phyloP scores from a whole-genome alignment of 768 basidiomycete genomes.

The Suillus subluteus region DNA sequence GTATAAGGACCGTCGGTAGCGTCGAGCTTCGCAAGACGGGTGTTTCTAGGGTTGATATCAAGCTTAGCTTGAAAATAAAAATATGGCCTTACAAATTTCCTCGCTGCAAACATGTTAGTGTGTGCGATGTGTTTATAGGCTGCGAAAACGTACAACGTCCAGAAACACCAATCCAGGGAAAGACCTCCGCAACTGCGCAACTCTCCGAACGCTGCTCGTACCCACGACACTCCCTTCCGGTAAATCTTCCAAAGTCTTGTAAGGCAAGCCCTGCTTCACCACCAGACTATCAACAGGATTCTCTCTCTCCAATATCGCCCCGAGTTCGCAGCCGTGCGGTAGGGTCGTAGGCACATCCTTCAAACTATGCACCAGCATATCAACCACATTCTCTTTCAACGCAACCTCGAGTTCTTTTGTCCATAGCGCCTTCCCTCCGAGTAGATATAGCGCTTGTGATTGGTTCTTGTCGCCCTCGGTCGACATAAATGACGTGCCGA shows the following conservation, averaged over 20 bases:
- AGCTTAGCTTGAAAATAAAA: constrained; percentile 11
- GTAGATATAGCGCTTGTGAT: constrained; percentile 81
- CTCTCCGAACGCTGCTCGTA: constrained; percentile 90
- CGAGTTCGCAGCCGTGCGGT: constrained; percentile 83
- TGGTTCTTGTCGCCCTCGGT: constrained; percentile 90
- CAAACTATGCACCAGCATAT: constrained; percentile 90
- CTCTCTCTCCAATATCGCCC: constrained; percentile 84
- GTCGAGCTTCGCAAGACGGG: constrained; percentile 90
- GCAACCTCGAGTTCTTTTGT: constrained; percentile 95
- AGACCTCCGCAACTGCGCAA: constrained; percentile 83
- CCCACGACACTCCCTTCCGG: constrained; percentile 92
- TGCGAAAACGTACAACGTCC: constrained; percentile 74
- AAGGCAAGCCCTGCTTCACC: constrained; percentile 71
- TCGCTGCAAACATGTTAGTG: constrained; percentile 48
- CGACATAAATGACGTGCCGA: constrained; percentile 64
- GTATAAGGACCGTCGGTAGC: constrained; percentile 77
- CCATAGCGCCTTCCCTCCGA: constrained; percentile 94
- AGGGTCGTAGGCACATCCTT: constrained; percentile 94
- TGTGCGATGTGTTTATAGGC: neutral
- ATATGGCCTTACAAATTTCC: constrained; percentile 76
- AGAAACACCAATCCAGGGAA: constrained; percentile 79
- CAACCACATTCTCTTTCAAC: constrained; percentile 70
- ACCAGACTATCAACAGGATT: constrained; percentile 90
- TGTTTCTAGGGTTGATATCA: constrained; percentile 58
- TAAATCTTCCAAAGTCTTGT: constrained; percentile 78